Base-by-base conservation (phyloP, 371 early-diverging fungal species). In the Rhizoclosmatium hyalinum region DNA sequence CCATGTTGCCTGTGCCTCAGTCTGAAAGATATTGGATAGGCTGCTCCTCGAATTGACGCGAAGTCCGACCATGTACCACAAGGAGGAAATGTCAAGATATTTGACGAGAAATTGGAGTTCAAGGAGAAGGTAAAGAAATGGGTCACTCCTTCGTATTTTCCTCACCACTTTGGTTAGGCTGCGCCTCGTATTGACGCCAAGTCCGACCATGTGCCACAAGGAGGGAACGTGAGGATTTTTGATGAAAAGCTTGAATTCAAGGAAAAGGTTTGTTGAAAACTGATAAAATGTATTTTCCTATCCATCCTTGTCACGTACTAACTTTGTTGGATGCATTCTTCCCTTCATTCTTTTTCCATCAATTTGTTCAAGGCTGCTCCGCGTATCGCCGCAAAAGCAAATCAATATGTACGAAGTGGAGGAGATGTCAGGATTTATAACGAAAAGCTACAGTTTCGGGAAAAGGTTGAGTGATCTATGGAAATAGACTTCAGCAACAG, bases 151-250 rank as follows among this genome's bases (percentile, higher is more conserved):
- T 32, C 32, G 32, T 32, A 32, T 32, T 32, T 32, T 32, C 32
- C 32, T 32, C 32, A 32, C 32, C 32, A 32, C 32, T 32, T 53
- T n/a, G n/a, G 10, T 53, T 24, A 63, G 63, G 73, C 73, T 55
- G 21, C 69, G 5, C 65, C 73, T 19, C 64, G 73, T 10, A 65
- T 73, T n/a, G 73, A 73, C 32, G 73, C 73, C 5, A 47, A 56
- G 17, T 45, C 56, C 12, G 72, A 71, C 17, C 39, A 54, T n/a
- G 56, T 55, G 54, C 75, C 77, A 0, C 62, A 68, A n/a, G 79
- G 77, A 3, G 82, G 82, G 6, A 65, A 79, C 50, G 79, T 78
- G 1, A 2, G 57, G 57, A 82, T 80, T 58, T 72, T 65, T 46
- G 56, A 57, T 32, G 77, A 78, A 53, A 78, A 76, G 71, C 65